Conservation (phyloP, 2,329 filamentous ascomycete genomes). For the Diaporthe sp. region DNA sequence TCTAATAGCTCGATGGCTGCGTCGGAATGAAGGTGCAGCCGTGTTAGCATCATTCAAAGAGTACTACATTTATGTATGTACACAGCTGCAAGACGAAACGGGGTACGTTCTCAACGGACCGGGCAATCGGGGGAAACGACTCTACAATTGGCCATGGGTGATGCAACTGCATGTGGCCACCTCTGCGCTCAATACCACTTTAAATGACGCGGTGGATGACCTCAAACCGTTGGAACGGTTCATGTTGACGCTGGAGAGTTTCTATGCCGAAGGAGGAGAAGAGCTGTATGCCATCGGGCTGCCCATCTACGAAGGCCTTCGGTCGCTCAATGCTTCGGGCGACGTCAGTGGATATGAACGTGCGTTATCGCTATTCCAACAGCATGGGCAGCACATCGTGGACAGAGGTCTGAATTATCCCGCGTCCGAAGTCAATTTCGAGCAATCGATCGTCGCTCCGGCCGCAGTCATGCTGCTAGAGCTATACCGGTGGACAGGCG, state of each 20-base stretch:
- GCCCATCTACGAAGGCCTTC: background rate
- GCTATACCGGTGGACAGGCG: background rate
- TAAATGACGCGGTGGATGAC: background rate
- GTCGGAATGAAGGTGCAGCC: background rate
- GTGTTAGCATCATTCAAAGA: background rate
- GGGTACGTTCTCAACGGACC: background rate
- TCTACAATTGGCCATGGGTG: slow-evolving; percentile 11
- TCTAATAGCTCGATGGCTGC: background rate
- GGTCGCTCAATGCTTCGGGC: background rate
- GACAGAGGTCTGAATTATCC: background rate
- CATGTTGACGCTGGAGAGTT: background rate
- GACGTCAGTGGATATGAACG: background rate
- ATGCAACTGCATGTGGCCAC: background rate
- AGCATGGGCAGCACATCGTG: background rate
- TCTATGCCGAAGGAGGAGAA: background rate
- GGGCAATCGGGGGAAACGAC: background rate
- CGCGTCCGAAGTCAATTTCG: slow-evolving; percentile 2
- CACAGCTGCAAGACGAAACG: background rate
- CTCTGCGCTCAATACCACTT: background rate
- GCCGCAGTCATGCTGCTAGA: background rate
- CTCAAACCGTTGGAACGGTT: background rate
- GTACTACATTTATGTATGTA: background rate
- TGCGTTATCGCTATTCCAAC: background rate
- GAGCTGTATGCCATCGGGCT: background rate
- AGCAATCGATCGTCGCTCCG: background rate